These are phyloP conservation scores for Boechera retrofracta DNA, from an alignment of 345 rosid genomes.

Conservation along the genomic window DNA sequence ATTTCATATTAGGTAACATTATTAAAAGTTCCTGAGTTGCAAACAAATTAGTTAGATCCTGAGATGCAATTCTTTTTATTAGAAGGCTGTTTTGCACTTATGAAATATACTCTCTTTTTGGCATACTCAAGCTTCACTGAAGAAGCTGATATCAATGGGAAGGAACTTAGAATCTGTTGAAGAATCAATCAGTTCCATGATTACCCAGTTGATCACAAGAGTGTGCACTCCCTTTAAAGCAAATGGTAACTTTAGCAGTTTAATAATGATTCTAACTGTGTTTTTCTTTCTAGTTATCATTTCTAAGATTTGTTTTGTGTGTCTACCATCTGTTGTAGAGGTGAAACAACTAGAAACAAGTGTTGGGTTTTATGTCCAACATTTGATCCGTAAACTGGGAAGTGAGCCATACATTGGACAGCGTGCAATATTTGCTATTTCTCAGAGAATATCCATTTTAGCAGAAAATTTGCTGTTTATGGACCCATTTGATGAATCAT, in stretches of 20 bases:
- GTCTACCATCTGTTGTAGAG: constrained; percentile 49
- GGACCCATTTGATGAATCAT: constrained; percentile 85
- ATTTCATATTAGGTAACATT: constrained; percentile 74
- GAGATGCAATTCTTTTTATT: constrained; percentile 1
- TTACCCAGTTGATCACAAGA: constrained; percentile 60
- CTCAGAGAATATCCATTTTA: constrained; percentile 62
- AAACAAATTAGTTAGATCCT: constrained; percentile 1
- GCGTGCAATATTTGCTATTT: constrained; percentile 63
- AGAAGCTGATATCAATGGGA: constrained; percentile 58
- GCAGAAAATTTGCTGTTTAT: constrained; percentile 72
- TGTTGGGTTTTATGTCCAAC: constrained; percentile 66
- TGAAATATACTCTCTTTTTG: constrained; percentile 23
- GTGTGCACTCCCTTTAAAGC: constrained; percentile 60
- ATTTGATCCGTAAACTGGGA: constrained; percentile 82
- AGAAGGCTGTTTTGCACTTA: constrained; percentile 12
- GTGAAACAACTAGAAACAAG: constrained; percentile 47
- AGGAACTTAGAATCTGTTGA: constrained; percentile 58
- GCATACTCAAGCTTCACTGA: constrained; percentile 58
- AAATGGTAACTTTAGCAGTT: constrained; percentile 51
- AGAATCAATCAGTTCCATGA: constrained; percentile 64
- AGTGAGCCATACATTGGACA: constrained; percentile 73
- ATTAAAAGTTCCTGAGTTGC: not conserved
- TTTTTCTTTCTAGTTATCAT: constrained; percentile 9
- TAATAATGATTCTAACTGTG: not conserved
- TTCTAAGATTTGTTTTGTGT: constrained; percentile 26